Evolutionary conservation across 495 filamentous ascomycete species (phyloP).

Genomic region (Talaromyces adpressus): DNA sequence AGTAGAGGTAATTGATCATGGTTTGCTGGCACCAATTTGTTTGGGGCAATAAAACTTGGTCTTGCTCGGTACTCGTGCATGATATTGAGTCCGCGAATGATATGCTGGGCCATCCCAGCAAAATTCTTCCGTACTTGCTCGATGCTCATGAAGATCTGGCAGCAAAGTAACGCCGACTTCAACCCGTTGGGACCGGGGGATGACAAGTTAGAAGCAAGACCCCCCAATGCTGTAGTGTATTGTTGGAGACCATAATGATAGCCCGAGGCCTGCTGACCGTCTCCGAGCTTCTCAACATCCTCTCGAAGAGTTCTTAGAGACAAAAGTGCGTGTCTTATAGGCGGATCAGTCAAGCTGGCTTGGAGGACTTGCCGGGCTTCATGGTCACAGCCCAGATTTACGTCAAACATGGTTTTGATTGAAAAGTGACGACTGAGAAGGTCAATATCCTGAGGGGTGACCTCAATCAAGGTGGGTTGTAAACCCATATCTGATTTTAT

Average conservation of each 20-base stretch:
- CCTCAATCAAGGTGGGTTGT: conserved; percentile 13
- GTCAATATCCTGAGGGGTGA: conserved; percentile 13
- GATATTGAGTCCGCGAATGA: conserved; percentile 11
- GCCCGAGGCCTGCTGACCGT: conserved; percentile 20
- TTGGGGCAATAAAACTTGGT: conserved; percentile 18
- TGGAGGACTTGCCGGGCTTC: conserved; percentile 34
- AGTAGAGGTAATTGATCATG: conserved; percentile 23
- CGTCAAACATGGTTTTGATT: conserved; percentile 20
- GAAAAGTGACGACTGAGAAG: conserved; percentile 28
- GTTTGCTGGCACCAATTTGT: conserved; percentile 18
- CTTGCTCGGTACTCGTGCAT: conserved; percentile 15
- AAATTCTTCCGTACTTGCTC: conserved; percentile 11
- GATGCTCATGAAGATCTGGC: conserved; percentile 13
- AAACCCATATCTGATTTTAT: conserved; percentile 23
- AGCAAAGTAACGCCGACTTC: conserved; percentile 13
- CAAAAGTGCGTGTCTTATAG: conserved; percentile 58
- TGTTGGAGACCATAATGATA: conserved; percentile 35
- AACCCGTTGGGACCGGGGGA: conserved; percentile 2
- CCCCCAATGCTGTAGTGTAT: conserved; percentile 11
- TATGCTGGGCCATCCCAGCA: conserved; percentile 9
- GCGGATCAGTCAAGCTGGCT: conserved; percentile 52
- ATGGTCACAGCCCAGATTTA: conserved; percentile 17
- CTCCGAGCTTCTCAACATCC: conserved; percentile 31
- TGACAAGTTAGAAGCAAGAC: conserved; percentile 10
- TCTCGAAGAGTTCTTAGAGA: conserved; percentile 59